Conservation (phyloP, 495 filamentous ascomycete species). For the Neurospora sp. region DNA sequence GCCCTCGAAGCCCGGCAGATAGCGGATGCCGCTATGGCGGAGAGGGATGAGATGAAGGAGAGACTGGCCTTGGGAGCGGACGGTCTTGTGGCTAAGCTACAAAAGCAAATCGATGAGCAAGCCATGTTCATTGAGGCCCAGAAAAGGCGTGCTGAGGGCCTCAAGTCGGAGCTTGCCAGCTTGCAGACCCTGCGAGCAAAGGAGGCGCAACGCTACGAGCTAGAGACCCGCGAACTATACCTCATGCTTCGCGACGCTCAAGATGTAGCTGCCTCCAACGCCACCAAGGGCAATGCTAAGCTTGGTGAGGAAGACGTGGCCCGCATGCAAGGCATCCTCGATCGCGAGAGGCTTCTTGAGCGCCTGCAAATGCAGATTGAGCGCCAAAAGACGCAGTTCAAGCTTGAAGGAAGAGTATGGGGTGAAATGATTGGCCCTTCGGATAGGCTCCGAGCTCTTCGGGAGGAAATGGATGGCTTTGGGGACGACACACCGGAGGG, state of each 20-base stretch:
- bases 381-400: slow-evolving; percentile 94
- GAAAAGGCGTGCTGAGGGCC: slow-evolving; percentile 67
- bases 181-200: slow-evolving; percentile 78
- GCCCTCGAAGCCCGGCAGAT: slow-evolving; percentile 80
- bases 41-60: slow-evolving; percentile 92
- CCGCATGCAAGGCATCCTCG: slow-evolving; percentile 84
- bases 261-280: slow-evolving; percentile 82
- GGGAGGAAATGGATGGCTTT: slow-evolving; percentile 86
- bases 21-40: slow-evolving; percentile 88
- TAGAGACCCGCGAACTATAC: slow-evolving; percentile 93
- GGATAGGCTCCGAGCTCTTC: slow-evolving; percentile 80
- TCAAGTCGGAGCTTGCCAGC: slow-evolving; percentile 83
- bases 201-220: slow-evolving; percentile 87
- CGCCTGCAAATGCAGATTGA: slow-evolving; percentile 90
- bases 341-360: slow-evolving; percentile 84
- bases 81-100: slow-evolving; percentile 84
- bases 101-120: slow-evolving; percentile 89
- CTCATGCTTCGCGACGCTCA: slow-evolving; percentile 98
- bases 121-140: slow-evolving; percentile 81
- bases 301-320: slow-evolving; percentile 53
- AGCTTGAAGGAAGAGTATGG: slow-evolving; percentile 93
- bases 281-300: slow-evolving; percentile 56
- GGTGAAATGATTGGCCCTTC: slow-evolving; percentile 73
- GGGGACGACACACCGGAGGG: slow-evolving; percentile 18
- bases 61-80: slow-evolving; percentile 89